Evolutionary conservation across 768 basidiomycete species (phyloP), one percentile per base, ranked within the genome.

Genomic region (Cyclocybe aegerita): DNA sequence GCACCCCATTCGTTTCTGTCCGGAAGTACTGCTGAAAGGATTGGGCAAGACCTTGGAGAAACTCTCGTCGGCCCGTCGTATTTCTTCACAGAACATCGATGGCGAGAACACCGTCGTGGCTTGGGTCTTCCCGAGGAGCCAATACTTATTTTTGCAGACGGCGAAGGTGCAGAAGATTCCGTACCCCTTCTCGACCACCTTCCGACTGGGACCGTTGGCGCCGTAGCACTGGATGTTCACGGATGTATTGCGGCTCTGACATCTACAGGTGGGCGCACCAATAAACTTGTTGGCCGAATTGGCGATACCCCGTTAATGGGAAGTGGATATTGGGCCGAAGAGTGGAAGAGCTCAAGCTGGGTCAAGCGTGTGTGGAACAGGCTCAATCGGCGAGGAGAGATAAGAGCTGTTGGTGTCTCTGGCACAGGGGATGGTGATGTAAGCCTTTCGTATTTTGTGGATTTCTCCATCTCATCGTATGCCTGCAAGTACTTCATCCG

Each of bases 361-460:
- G 31, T 63, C 49, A 50, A 54, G 62, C 56, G 71, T 57, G 52
- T 66, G n/a, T 82, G 74, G 77, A 66, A 43, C 12, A 58, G 46
- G 36, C 14, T 60, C 29, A 55, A 39, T 9, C 36, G 48, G 29
- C 50, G 29, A 14, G 50, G 56, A 35, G 39, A 31, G 10, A 57
- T 61, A 8, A 63, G 60, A 17, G 87, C 82, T 7, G 70, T 93
- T 16, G 89, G 90, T 4, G 70, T 93, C n/a, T 89, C 87, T 30
- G 88, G 90, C 0, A 93, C 91, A 9, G 91, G 91, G 6, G 84
- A 92, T 57, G 90, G 90, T 54, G 90, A 93, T 67, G 88, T 90
- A 62, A 52, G 82, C 68, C 34, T 40, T 34, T 40, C 37, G 30
- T 39, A 11, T 30, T 14, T 35, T 39, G 39, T 23, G 38, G 48